Percentiles rank a stretch among this genome's conserved stretches.
phyloP scores from a whole-genome alignment of 805 yeast genomes.

The Saturnispora gosingensis region DNA sequence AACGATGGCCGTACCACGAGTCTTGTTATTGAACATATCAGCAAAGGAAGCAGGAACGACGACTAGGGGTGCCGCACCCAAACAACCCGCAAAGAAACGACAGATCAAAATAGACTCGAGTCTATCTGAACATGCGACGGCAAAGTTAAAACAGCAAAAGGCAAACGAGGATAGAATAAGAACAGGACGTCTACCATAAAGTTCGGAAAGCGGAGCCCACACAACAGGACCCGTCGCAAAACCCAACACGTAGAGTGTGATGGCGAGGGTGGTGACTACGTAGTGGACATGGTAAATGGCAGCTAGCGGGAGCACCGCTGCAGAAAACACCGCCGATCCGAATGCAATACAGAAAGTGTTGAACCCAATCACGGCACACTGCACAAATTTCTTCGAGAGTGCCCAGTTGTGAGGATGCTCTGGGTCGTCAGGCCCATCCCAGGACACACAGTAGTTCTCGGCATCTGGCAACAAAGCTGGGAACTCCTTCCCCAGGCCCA shows the following conservation, averaged over 20 bases:
- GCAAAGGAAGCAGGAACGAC: constrained; percentile 84
- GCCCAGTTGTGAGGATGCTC: constrained; percentile 76
- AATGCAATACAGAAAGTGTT: constrained; percentile 47
- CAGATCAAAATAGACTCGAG: constrained; percentile 68
- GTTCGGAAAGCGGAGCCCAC: constrained; percentile 85
- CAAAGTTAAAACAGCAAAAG: constrained; percentile 54
- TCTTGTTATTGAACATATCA: constrained; percentile 57
- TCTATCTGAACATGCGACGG: constrained; percentile 70
- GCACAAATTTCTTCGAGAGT: constrained; percentile 32
- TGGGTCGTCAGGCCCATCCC: constrained; percentile 75
- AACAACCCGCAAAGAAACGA: constrained; percentile 70
- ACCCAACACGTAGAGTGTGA: constrained; percentile 81
- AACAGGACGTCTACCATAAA: constrained; percentile 61
- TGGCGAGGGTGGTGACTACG: constrained; percentile 65
- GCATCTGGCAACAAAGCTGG: constrained; percentile 54
- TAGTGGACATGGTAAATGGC: constrained; percentile 48
- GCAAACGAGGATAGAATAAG: constrained; percentile 48
- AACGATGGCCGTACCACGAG: constrained; percentile 70
- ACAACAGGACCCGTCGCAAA: constrained; percentile 88
- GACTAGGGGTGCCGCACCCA: constrained; percentile 80
- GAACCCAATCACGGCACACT: constrained; percentile 39
- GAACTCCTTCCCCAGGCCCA: constrained; percentile 60
- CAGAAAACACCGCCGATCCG: constrained; percentile 79
- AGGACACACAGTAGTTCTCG: constrained; percentile 55
- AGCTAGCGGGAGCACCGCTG: constrained; percentile 43